Base-by-base conservation (phyloP, 306 rosid genomes). In the Sphenostylis stenocarpa region DNA sequence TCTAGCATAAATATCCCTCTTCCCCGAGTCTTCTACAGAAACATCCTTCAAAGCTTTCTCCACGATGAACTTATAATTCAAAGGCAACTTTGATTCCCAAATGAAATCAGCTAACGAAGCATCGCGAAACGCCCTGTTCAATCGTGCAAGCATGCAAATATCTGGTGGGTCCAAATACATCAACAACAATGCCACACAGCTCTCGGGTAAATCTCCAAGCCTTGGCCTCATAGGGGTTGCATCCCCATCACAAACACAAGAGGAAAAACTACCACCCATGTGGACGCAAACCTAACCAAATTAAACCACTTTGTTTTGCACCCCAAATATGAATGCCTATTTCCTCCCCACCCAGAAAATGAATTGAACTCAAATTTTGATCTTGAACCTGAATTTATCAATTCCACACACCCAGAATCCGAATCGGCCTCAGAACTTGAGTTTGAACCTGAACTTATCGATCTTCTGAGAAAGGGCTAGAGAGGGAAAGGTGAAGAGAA, bases 21-120 rank as follows among this genome's bases (percentile, higher is more conserved):
- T 91, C 74, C 83, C 86, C 77, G 86, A 58, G 24, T 67, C 84
- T 19, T 62, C 57, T 14, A 68, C 24, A 26, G 53, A 77, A 49
- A 21, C 33, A 49, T 84, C 86, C 67, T 84, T 81, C 36, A 88
- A 60, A 66, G 88, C 91, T 66, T 78, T 83, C 26, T 86, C 87
- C 28, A 86, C 20, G 5, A 94, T 72, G 76, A 84, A 91, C 84
- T 73, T 77, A 75, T 90, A 89, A 75, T 87, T 94, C 73, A 83
- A 77, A 23, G 98, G 97, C 82, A 94, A 72, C 76, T 94, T 94
- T 0, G 91, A 78, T 61, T 90, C 98, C 98, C 98, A 94, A 4
- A 92, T 67, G 76, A 91, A 94, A 84, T 94, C 95, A 2, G 97
- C 96, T 34, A 73, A 76, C 2, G 97, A 91, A 76, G 98, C 98